Conservation (phyloP, 1,284 basidiomycete genomes). For the Ganoderma multipileum region DNA sequence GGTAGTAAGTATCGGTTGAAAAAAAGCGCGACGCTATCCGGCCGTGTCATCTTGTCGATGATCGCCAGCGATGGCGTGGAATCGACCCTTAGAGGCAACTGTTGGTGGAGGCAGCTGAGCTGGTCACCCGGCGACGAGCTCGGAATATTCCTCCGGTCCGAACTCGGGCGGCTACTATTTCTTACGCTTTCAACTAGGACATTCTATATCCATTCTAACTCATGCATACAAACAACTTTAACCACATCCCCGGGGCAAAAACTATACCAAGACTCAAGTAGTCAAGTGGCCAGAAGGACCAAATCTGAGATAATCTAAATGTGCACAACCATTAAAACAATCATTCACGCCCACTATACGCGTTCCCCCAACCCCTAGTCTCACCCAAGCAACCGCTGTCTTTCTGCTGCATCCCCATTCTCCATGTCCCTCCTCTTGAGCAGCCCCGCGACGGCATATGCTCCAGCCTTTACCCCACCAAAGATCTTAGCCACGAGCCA, state of each 20-base stretch:
- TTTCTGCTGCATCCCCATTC: constrained; percentile 22
- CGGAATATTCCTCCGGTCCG: not conserved
- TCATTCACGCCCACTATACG: not conserved
- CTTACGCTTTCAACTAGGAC: not conserved
- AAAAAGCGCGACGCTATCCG: not conserved
- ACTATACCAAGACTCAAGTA: not conserved
- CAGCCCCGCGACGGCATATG: constrained; percentile 12
- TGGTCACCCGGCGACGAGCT: too few relatives aligned
- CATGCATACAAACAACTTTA: not conserved
- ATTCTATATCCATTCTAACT: not conserved
- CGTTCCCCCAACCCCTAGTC: not conserved
- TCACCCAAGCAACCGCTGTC: constrained; percentile 34
- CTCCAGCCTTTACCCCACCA: constrained; percentile 21
- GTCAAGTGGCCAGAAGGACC: too few relatives aligned
- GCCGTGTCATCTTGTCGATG: not conserved
- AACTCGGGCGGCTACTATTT: not conserved
- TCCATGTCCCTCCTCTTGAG: constrained; percentile 18
- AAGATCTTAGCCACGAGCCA: constrained; percentile 29
- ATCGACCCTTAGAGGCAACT: not conserved
- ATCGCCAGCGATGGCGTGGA: too few relatives aligned
- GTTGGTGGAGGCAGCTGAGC: too few relatives aligned
- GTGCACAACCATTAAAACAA: not conserved
- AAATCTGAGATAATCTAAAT: not conserved
- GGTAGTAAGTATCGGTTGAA: not conserved
- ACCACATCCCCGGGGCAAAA: not conserved